Base-by-base conservation (phyloP, 495 filamentous ascomycete species). In the Mytilinidion resinicola region DNA sequence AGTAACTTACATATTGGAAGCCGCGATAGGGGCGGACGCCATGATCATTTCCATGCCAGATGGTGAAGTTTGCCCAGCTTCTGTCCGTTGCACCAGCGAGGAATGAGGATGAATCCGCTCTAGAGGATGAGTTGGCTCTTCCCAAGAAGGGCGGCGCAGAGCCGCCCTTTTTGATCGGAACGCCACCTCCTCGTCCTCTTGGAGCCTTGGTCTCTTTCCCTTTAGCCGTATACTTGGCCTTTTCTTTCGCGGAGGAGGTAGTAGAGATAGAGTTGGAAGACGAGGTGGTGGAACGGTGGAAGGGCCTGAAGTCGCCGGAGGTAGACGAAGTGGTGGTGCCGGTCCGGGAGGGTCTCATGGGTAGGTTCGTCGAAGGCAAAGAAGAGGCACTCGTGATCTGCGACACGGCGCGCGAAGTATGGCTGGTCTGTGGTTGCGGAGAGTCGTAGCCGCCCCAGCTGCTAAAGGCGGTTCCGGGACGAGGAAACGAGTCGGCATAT, bases 151-250 rank as follows among this genome's bases (percentile, higher is more conserved):
- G 59, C 12, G 63, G 34, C 37, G 59, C 46, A 14, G 33, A 9
- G 38, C 37, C 38, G 4, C 56, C 1, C 30, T 47, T 60, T 53
- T 67, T 68, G 0, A 61, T 38, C 0, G 65, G 65, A 15, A 68
- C 65, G 21, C 65, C 65, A 2, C 65, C 65, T 35, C 65, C 62
- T 51, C 65, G 48, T 49, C 65, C 65, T 46, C 65, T 47, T 7
- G 65, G 65, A 25, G 65, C 65, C 34, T 55, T 57, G n/a, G 62
- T 55, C 49, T 53, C 62, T 43, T 67, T 67, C 21, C 62, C 62
- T 35, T 61, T 59, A 12, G 61, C 56, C 11, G 57, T 19, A 43
- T 67, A 67, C 30, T 59, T 67, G 17, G 15, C 35, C 47, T 63
- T 64, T 35, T 64, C 65, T 51, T 57, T 64, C 0, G 42, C 57